Conservation (phyloP, 345 rosid species). For the Ceriops zippeliana region DNA sequence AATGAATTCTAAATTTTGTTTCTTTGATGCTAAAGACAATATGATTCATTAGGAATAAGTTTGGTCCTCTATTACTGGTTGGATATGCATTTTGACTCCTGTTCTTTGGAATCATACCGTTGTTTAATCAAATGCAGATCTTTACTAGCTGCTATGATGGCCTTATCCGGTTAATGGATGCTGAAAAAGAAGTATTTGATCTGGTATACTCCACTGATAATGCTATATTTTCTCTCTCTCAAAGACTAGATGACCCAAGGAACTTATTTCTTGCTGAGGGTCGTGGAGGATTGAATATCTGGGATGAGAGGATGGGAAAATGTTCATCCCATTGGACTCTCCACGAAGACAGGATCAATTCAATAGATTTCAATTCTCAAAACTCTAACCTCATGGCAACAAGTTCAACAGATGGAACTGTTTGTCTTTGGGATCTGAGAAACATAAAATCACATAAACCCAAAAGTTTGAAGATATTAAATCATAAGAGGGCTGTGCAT, state of each 20-base stretch:
- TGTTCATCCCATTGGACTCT: constrained; percentile 41
- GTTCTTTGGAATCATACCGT: too few species aligned
- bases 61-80: too few species aligned
- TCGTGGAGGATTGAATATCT: constrained; percentile 42
- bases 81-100: too few species aligned
- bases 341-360: constrained; percentile 67
- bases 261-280: constrained; percentile 66
- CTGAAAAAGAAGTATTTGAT: constrained; percentile 69
- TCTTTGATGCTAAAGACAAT: too few species aligned
- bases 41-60: too few species aligned
- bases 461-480: constrained; percentile 33
- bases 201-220: constrained; percentile 48
- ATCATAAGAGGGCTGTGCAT: constrained; percentile 56
- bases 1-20: too few species aligned
- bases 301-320: constrained; percentile 66
- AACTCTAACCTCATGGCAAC: constrained; percentile 66
- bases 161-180: constrained; percentile 66
- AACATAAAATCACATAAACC: constrained; percentile 36
- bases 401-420: constrained; percentile 75
- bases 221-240: constrained; percentile 54
- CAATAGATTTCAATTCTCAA: constrained; percentile 65
- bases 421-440: constrained; percentile 86
- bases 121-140: constrained; percentile 35
- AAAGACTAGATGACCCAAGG: constrained; percentile 42
- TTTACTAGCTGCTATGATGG: constrained; percentile 72